Base-by-base conservation (phyloP, 1,284 basidiomycete genomes). In the Cutaneotrichosporon cavernicola region DNA sequence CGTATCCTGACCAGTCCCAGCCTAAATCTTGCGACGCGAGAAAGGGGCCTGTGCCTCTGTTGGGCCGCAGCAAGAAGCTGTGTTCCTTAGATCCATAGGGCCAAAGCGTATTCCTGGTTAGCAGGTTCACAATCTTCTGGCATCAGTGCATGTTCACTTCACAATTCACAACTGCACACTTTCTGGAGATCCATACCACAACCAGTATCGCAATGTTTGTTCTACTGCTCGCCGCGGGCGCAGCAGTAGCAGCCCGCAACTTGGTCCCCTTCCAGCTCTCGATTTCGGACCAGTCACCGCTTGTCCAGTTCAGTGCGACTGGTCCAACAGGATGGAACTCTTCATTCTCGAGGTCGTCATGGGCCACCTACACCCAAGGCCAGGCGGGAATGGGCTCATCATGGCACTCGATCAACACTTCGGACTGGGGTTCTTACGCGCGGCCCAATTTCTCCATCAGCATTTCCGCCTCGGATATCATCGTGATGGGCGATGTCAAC, bases 401-500 rank as follows among this genome's bases (percentile, higher is more conserved):
- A 22, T 16, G 49, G 21, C 30, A 51, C 49, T 51, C 5, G 49
- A 11, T 51, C 51, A 53, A 53, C 51, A 53, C 51, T 18, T n/a
- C 51, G 14, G 43, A 16, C 43, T 53, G 51, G 51, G 51, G 4
- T 14, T 34, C 18, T 6, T 7, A 6, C 31, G 26, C 30, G 8
- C 18, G 51, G 18, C 31, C 51, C 13, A 22, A 9, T 2, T n/a
- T 46, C 43, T 46, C 43, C 43, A n/a, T 46, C 43, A 18, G 43
- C 43, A 6, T 46, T 16, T 46, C 43, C 18, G 51, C 51, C 2
- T 32, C 30, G 14, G 51, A 53, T 13, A 53, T 53, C 31, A 32
- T 34, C 51, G 18, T 53, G 14, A 32, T 16, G 16, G 51, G 51
- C 51, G 51, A 53, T 18, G 30, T 31, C 26, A 32, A 34, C 51